These are phyloP conservation scores for Plantago lanceolata DNA, from an alignment of 305 asterid species.

Conservation along the genomic window DNA sequence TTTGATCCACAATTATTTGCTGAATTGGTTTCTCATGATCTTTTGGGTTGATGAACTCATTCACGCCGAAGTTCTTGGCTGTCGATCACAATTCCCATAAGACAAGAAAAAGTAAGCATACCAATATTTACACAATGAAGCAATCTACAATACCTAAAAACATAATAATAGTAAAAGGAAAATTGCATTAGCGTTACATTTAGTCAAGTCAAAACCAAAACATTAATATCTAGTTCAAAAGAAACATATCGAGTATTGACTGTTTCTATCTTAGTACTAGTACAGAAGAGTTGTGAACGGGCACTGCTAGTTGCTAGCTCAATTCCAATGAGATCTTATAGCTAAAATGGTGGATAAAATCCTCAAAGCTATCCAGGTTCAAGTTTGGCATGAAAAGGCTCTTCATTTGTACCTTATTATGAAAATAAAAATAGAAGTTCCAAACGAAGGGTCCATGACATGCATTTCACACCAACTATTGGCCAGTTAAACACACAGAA, in stretches of 20 bases:
- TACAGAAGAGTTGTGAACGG: background rate
- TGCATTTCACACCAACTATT: background rate
- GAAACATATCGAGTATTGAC: background rate
- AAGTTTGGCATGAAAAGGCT: no score
- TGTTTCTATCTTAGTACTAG: background rate
- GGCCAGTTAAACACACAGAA: background rate
- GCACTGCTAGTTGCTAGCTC: slow-evolving; percentile 4
- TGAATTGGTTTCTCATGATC: slow-evolving; percentile 94
- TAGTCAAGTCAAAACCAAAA: no score
- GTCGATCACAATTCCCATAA: slow-evolving; percentile 25
- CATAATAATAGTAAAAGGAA: no score
- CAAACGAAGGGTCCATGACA: no score
- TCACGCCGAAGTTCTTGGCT: slow-evolving; percentile 90
- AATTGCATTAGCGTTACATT: no score
- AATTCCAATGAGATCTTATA: background rate
- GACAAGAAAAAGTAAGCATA: slow-evolving; percentile 16
- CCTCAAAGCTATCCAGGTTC: background rate
- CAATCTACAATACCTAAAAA: background rate
- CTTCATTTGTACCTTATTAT: no score
- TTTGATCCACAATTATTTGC: slow-evolving; percentile 80
- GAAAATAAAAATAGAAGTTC: no score
- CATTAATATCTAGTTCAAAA: no score
- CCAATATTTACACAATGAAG: slow-evolving; percentile 11
- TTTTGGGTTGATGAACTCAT: slow-evolving; percentile 92
- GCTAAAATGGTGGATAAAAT: background rate